Base-by-base conservation (phyloP, 179 eudicot species). In the Amaranthus tricolor region DNA sequence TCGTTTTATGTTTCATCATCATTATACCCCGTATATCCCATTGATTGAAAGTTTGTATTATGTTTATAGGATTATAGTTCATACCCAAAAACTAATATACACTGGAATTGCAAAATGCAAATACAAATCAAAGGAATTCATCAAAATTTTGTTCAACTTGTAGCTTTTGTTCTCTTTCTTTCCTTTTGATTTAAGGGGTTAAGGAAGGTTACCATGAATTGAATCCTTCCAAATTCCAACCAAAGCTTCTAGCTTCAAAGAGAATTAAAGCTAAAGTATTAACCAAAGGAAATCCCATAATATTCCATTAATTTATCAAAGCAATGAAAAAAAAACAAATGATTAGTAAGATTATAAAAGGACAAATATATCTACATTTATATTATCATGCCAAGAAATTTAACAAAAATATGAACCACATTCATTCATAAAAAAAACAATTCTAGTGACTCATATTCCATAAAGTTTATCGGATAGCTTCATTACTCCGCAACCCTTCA, bases 401-500 rank as follows among this genome's bases (percentile, higher is more conserved):
- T 31, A 19, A 24, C 72, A 67, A 58, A 66, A 67, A 48, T 68
- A 20, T 68, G 24, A 68, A 44, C 76, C 71, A 70, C 68, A 74
- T 62, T 78, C 9, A 11, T 66, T 48, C 10, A 43, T 17, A 61
- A 54, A 66, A 70, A 56, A 62, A 57, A 14, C 31, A 68, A 16
- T 59, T 70, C 43, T 21, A 63, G 57, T 70, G 58, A 59, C 63
- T 52, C 74, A 58, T 12, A 68, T 68, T 61, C 24, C 50, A 58
- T 15, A 57, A 76, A 59, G 49, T 51, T 13, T 49, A 62, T 24
- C 53, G 50, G 75, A 61, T 68, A 44, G 78, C 71, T 64, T 70
- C 63, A 79, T 31, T 70, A 75, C 76, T 64, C 62, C 50, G 74
- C 80, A 44, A 79, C 66, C 70, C 58, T 10, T 71, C 45, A 31